A percentile compares a stretch with the other conserved stretches of the same genome.
phyloP scores from a whole-genome alignment of 2,329 filamentous ascomycete genomes.

The Aspergillus sp. region DNA sequence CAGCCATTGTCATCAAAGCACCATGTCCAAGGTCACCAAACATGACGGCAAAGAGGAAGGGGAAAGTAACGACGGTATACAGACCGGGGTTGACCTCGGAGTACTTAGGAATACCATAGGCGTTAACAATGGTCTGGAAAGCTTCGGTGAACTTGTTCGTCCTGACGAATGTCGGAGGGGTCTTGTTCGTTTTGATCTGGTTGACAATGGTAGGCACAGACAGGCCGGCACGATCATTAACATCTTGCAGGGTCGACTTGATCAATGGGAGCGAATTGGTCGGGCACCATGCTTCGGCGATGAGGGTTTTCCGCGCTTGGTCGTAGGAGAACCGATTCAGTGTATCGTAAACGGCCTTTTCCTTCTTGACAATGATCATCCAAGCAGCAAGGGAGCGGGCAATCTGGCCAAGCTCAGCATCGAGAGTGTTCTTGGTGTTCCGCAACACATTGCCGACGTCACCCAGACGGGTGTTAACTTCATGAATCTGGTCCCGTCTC shows the following conservation, averaged over 20 bases:
- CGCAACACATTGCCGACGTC: slow-evolving; percentile 88
- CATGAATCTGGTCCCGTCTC: slow-evolving; percentile 90
- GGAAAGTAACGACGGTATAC: slow-evolving; percentile 94
- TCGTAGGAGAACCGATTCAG: slow-evolving; percentile 97
- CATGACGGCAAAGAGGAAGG: slow-evolving; percentile 99
- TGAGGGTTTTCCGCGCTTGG: slow-evolving; percentile 88
- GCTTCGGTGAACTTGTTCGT: slow-evolving; percentile 98
- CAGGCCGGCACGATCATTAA: slow-evolving; percentile 90
- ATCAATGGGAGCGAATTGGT: slow-evolving; percentile 86
- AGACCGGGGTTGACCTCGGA: slow-evolving; percentile 94
- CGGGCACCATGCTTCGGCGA: slow-evolving; percentile 96
- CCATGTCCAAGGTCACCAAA: slow-evolving; percentile 98
- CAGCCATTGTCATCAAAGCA: slow-evolving; percentile 77
- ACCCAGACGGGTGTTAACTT: slow-evolving; percentile 88
- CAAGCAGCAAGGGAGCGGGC: slow-evolving; percentile 87
- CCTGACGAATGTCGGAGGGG: slow-evolving; percentile 92
- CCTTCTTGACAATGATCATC: slow-evolving; percentile 97
- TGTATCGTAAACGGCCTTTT: slow-evolving; percentile 95
- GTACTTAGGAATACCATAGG: slow-evolving; percentile 96
- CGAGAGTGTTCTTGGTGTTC: slow-evolving; percentile 91
- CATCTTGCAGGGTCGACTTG: slow-evolving; percentile 89
- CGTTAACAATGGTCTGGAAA: slow-evolving; percentile 98
- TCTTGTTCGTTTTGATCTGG: slow-evolving; percentile 95
- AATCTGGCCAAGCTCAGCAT: slow-evolving; percentile 90
- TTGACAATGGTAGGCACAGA: slow-evolving; percentile 99